Evolutionary conservation across 345 rosid genomes (phyloP).

Genomic region (Hirschfeldia incana): DNA sequence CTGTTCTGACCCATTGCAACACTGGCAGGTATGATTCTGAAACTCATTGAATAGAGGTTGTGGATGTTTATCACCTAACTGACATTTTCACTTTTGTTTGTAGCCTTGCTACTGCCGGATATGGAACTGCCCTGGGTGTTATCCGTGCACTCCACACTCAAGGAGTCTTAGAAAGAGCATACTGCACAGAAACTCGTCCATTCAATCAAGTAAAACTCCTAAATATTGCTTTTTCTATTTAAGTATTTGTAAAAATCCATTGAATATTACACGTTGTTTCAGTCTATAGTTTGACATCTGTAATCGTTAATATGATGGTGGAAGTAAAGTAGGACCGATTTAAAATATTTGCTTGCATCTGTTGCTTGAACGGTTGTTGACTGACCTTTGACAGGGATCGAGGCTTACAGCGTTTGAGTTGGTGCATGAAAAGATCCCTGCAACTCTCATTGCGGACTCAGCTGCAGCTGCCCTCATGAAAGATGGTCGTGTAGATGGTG

Average conservation of each 20-base stretch:
- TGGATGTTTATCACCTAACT: not conserved
- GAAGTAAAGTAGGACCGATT: not conserved
- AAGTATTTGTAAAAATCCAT: not conserved
- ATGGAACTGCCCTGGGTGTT: constrained; percentile 95
- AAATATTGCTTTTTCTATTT: not conserved
- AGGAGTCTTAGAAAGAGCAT: constrained; percentile 76
- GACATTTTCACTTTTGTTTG: not conserved
- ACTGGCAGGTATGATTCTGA: constrained; percentile 69
- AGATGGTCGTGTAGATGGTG: constrained; percentile 69
- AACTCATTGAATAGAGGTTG: not conserved
- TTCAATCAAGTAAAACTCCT: constrained; percentile 75
- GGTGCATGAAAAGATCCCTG: constrained; percentile 86
- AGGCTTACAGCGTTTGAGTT: constrained; percentile 95
- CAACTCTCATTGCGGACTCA: constrained; percentile 87
- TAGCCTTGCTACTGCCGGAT: constrained; percentile 99
- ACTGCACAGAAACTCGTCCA: constrained; percentile 98
- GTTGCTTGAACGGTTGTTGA: not conserved
- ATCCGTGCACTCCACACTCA: constrained; percentile 74
- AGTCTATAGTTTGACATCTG: not conserved
- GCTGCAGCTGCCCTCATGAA: constrained; percentile 96
- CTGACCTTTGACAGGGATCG: constrained; percentile 58
- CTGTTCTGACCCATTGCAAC: constrained; percentile 92
- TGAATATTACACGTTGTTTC: not conserved
- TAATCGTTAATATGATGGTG: not conserved
- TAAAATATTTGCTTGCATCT: not conserved